Evolutionary conservation across 306 rosid species (phyloP), one percentile per base, ranked within the genome.

Genomic region (Ammopiptanthus mongolicus): DNA sequence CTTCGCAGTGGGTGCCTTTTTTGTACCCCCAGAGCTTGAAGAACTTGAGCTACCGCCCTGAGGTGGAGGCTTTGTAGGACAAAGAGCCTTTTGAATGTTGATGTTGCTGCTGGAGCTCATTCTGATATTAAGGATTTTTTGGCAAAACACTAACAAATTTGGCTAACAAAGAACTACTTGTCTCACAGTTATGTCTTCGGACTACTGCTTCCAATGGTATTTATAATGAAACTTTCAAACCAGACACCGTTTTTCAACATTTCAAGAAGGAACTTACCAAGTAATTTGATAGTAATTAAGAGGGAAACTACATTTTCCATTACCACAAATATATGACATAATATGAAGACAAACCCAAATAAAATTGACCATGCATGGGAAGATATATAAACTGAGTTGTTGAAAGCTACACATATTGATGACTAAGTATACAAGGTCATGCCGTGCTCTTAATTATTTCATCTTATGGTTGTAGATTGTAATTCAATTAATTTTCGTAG

Each of bases 31-130:
- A 13, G 29, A 41, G 67, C 52, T 25, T 39, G 76, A 71, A 41
- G 77, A 37, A 55, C 22, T 8, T 72, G 77, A 41, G 21, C 48
- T 9, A 44, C 8, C 59, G 22, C 6, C 11, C 14, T 10, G 37
- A n/a, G 77, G 77, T 42, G 78, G 69, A 5, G 78, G 46, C 44
- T 4, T 73, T 6, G 78, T 58, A 59, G 69, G 69, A 7, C 78
- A 58, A 58, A 73, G 14, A 36, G 46, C 1, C 0, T 3, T 28
- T 39, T 25, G 68, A 73, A 59, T 28, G 12, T 58, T 28, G 12
- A 19, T 11, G 12, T 41, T 25, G 19, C 7, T 57, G 29, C 14
- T 58, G 13, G 69, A 58, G 39, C 69, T 73, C 78, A 73, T 73
- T 44, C 18, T 17, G 19, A 10, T 21, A 4, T 21, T 14, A 23